These are phyloP conservation scores for Exophiala calicioides DNA, from an alignment of 2,329 filamentous ascomycete genomes.

Conservation along the genomic window DNA sequence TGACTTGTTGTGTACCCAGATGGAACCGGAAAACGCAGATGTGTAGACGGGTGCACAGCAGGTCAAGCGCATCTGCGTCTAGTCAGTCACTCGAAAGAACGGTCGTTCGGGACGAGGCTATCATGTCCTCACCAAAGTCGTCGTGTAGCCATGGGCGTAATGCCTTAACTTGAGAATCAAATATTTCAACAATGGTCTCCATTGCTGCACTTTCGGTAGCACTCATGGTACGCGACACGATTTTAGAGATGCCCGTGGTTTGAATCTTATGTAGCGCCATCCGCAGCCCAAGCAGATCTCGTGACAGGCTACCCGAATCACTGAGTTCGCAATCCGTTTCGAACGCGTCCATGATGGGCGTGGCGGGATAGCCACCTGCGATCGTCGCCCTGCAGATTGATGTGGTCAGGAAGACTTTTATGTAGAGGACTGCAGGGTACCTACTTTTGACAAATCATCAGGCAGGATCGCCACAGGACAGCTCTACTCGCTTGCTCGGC, in stretches of 20 bases:
- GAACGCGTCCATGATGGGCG: background rate
- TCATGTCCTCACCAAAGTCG: background rate
- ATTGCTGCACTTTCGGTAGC: background rate
- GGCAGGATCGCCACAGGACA: conserved; percentile 6
- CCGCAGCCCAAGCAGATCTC: background rate
- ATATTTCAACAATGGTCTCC: background rate
- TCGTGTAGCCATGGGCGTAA: conserved; percentile 2
- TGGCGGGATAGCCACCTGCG: background rate
- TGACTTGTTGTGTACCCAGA: background rate
- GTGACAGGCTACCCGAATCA: background rate
- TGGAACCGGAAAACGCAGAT: conserved; percentile 10
- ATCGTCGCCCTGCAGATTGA: conserved; percentile 4
- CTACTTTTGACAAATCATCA: conserved; percentile 11
- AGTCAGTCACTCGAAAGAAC: background rate
- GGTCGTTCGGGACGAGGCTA: background rate
- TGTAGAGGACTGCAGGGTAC: background rate
- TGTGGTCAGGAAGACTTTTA: background rate
- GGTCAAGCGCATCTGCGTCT: background rate
- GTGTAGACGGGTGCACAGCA: conserved; percentile 8
- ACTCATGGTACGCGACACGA: background rate
- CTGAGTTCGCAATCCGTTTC: background rate
- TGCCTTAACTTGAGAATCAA: conserved; percentile 4
- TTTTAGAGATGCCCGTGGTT: conserved; percentile 1
- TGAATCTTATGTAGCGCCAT: conserved; percentile 4
- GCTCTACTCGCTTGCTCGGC: background rate